Evolutionary conservation across 2,329 filamentous ascomycete genomes (phyloP).

Genomic region (Colletotrichum tabaci): DNA sequence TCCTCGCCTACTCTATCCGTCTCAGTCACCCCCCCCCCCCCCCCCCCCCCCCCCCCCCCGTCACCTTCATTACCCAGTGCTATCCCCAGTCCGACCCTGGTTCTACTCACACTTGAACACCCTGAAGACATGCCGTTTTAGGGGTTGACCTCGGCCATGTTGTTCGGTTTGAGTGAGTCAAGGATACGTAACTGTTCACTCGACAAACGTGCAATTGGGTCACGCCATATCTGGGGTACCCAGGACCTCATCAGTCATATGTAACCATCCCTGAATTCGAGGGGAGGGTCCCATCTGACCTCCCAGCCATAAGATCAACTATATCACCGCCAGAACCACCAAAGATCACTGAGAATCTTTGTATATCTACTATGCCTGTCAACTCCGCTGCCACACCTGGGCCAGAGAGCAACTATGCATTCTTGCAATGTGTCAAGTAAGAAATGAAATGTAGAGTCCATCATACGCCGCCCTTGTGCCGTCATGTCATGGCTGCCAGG

Average conservation of each 20-base stretch:
- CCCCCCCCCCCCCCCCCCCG: too few species aligned
- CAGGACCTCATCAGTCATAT: background rate
- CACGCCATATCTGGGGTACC: background rate
- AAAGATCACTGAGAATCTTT: background rate
- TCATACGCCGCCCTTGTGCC: slow-evolving; percentile 38
- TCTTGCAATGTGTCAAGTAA: slow-evolving; percentile 6
- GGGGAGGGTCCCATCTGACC: background rate
- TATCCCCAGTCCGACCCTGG: too few species aligned
- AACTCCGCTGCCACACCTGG: slow-evolving; percentile 16
- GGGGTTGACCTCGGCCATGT: too few species aligned
- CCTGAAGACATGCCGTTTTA: too few species aligned
- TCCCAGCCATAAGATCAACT: background rate
- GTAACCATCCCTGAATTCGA: background rate
- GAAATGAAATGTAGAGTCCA: background rate
- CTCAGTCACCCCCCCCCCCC: too few species aligned
- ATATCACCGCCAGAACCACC: background rate
- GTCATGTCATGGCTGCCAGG: slow-evolving; percentile 20
- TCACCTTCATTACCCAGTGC: too few species aligned
- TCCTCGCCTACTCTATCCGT: too few species aligned
- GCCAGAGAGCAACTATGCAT: slow-evolving; percentile 15
- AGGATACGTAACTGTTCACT: too few species aligned
- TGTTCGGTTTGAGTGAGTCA: too few species aligned
- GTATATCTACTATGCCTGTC: slow-evolving; percentile 12
- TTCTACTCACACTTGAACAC: too few species aligned
- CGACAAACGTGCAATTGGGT: background rate